A percentile compares a stretch with the other conserved stretches of the same genome.
These are phyloP conservation scores for Claviceps sp. DNA, from an alignment of 2,329 filamentous ascomycete species.

Conservation along the genomic window DNA sequence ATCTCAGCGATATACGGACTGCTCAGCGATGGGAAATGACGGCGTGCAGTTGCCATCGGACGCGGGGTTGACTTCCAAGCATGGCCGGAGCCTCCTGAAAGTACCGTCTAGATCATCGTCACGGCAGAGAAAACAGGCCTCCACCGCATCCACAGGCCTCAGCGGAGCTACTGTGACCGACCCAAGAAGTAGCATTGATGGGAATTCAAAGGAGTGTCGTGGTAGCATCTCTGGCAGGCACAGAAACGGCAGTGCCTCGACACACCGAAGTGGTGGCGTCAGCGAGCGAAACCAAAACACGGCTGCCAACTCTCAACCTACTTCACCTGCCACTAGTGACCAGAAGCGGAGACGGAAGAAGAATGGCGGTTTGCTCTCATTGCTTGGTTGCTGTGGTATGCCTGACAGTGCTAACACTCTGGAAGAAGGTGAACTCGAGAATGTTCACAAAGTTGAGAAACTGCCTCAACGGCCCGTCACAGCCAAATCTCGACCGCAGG, in stretches of 20 bases:
- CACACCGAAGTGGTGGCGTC: slow-evolving; percentile 44
- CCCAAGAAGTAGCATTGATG: slow-evolving; percentile 47
- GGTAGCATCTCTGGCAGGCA: slow-evolving; percentile 49
- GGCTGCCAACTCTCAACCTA: slow-evolving; percentile 35
- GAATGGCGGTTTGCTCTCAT: slow-evolving; percentile 39
- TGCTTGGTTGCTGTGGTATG: slow-evolving; percentile 54
- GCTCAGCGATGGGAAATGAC: slow-evolving; percentile 29
- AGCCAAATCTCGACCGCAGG: slow-evolving; percentile 38
- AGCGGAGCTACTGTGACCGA: slow-evolving; percentile 47
- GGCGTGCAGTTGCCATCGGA: slow-evolving; percentile 28
- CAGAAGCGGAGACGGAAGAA: slow-evolving; percentile 44
- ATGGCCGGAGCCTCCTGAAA: slow-evolving; percentile 38
- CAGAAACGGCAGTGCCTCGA: slow-evolving; percentile 55
- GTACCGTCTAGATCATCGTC: slow-evolving; percentile 51
- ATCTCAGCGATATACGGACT: slow-evolving; percentile 19
- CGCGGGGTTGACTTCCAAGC: slow-evolving; percentile 30
- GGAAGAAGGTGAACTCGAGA: slow-evolving; percentile 36
- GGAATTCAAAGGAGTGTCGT: slow-evolving; percentile 52
- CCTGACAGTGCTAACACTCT: slow-evolving; percentile 44
- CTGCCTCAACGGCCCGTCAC: slow-evolving; percentile 41
- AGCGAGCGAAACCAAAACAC: slow-evolving; percentile 36
- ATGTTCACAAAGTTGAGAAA: slow-evolving; percentile 45
- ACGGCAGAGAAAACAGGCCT: slow-evolving; percentile 42
- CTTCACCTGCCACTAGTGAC: slow-evolving; percentile 33
- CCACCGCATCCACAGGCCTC: slow-evolving; percentile 44